Percentiles rank a stretch among this genome's conserved stretches.
Conservation (phyloP, 352 stramenopile genomes). For the Globisporangium okanoganense region DNA sequence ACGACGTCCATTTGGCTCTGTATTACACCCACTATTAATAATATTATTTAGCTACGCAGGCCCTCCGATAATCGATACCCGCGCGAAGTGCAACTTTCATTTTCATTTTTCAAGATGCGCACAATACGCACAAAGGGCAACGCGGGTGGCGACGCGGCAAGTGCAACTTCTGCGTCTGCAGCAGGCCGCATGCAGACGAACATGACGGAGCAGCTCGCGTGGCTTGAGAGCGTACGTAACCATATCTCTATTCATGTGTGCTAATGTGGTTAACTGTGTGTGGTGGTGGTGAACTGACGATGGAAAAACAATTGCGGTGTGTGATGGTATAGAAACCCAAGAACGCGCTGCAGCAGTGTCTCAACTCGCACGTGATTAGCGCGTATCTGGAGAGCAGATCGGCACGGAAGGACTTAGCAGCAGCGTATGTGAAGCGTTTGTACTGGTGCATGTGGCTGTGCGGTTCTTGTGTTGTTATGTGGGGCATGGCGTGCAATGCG, state of each 20-base stretch:
- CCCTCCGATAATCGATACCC: too few species aligned
- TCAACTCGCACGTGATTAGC: slow-evolving; percentile 78
- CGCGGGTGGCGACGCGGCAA: neutral
- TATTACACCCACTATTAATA: too few species aligned
- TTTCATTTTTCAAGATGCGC: neutral
- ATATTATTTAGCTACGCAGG: neutral
- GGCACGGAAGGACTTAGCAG: slow-evolving; percentile 26
- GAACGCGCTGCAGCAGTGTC: slow-evolving; percentile 61
- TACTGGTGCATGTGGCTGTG: slow-evolving; percentile 1
- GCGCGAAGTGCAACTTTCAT: too few species aligned
- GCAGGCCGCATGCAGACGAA: slow-evolving; percentile 32
- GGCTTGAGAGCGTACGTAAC: slow-evolving; percentile 40
- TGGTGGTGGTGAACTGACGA: neutral
- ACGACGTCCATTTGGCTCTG: too few species aligned
- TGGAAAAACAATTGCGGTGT: neutral
- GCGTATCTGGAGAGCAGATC: slow-evolving; percentile 59
- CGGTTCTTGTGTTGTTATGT: neutral
- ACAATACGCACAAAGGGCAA: slow-evolving; percentile 13
- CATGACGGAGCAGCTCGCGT: slow-evolving; percentile 59
- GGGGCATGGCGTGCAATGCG: neutral
- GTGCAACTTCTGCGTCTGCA: neutral
- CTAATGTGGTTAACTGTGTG: neutral
- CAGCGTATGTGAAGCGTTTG: slow-evolving; percentile 20
- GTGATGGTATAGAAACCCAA: slow-evolving; percentile 21
- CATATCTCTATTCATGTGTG: neutral